These are phyloP conservation scores for Endogone sp. DNA, from an alignment of 192 early-diverging fungal genomes.

Conservation along the genomic window DNA sequence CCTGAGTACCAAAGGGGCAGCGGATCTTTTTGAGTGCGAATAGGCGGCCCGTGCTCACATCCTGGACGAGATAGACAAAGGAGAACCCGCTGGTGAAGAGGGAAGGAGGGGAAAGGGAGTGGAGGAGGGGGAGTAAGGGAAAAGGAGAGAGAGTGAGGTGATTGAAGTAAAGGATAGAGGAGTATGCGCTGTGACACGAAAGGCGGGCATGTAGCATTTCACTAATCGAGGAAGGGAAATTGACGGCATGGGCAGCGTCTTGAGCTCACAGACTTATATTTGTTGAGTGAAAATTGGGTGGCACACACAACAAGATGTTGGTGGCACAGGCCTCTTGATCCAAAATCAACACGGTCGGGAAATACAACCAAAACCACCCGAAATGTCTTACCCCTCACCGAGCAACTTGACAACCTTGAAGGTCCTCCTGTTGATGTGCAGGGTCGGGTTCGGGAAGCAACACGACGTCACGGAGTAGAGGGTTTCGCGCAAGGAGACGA, in stretches of 20 bases:
- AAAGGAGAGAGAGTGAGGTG: neutral
- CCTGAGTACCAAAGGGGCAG: constrained; percentile 56
- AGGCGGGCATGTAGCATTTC: neutral
- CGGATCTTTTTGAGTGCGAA: constrained; percentile 69
- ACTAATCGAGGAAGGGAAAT: neutral
- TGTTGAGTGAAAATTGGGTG: no score
- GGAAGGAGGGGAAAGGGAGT: neutral
- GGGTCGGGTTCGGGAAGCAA: constrained; percentile 45
- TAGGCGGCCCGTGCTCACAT: constrained; percentile 34
- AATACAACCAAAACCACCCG: no score
- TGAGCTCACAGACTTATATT: neutral
- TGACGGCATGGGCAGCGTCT: neutral
- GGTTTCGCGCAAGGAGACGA: constrained; percentile 33
- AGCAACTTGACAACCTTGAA: constrained; percentile 57
- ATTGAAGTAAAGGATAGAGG: neutral
- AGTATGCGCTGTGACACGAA: neutral
- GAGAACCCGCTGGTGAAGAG: constrained; percentile 63
- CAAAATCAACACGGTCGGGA: neutral
- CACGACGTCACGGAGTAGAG: constrained; percentile 31
- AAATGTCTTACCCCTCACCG: constrained; percentile 60
- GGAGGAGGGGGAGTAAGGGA: no score
- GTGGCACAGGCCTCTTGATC: neutral
- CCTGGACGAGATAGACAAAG: constrained; percentile 61
- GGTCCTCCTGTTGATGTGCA: constrained; percentile 53
- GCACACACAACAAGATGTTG: no score